Conservation (phyloP, 768 basidiomycete species). For the Boletus huronensis region DNA sequence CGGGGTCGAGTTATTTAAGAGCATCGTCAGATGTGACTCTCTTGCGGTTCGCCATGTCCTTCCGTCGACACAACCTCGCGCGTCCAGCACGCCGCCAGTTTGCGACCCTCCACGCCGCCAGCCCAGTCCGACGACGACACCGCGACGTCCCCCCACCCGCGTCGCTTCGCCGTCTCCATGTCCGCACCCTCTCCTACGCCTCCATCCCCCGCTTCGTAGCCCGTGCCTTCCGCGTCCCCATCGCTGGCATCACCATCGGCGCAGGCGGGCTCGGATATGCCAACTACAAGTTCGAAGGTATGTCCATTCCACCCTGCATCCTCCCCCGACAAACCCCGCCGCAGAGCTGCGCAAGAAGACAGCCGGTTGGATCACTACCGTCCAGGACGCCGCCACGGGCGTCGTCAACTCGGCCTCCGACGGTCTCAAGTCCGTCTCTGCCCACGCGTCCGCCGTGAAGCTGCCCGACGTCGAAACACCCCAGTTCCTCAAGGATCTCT, state of each 20-base stretch:
- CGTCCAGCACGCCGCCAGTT: neutral
- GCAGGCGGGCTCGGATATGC: conserved; percentile 92
- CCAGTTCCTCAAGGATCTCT: conserved; percentile 68
- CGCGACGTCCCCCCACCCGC: conserved; percentile 36
- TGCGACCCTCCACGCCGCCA: neutral
- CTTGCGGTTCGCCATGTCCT: neutral
- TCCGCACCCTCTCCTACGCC: conserved; percentile 77
- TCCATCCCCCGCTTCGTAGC: conserved; percentile 88
- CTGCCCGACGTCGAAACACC: conserved; percentile 54
- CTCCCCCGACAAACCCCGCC: neutral
- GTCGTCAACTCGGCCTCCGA: conserved; percentile 71
- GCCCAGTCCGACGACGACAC: conserved; percentile 8
- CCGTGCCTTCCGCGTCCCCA: conserved; percentile 82
- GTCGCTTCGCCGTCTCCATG: conserved; percentile 61
- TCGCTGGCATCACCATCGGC: conserved; percentile 85
- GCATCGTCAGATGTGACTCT: neutral
- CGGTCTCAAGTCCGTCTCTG: conserved; percentile 56
- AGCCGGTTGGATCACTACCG: conserved; percentile 58
- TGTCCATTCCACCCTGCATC: conserved; percentile 16
- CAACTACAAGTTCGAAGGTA: conserved; percentile 95
- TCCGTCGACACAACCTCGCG: neutral
- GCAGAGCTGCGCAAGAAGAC: conserved; percentile 72
- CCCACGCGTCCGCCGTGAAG: conserved; percentile 58
- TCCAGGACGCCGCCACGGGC: conserved; percentile 59
- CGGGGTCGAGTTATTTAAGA: no score